Evolutionary conservation across 352 stramenopile species (phyloP), one percentile per base, ranked within the genome.

Genomic region (Phytophthora meadii): DNA sequence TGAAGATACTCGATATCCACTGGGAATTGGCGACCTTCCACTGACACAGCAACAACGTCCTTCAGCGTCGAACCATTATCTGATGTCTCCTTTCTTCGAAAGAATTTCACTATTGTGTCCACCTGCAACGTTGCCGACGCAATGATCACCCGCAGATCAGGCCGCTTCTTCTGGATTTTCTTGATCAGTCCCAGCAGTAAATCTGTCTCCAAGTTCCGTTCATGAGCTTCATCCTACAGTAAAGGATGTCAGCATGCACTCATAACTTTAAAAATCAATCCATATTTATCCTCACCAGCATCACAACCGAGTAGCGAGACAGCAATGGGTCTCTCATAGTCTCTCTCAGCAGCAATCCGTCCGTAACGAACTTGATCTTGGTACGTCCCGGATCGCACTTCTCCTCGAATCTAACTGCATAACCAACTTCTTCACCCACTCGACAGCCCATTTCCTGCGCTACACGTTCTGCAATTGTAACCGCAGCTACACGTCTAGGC

Each of bases 331-430:
- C 87, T 36, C 87, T 64, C 84, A 94, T 93, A 5, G 83, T 92
- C 73, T 99, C 98, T 42, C 98, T 84, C 42, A 99, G 76, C 36
- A 99, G 79, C 89, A 99, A 98, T 56, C 98, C 98, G 76, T 99
- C 98, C 12, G 98, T 99, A 83, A 99, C 98, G 82, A 99, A 99
- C 76, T 98, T 98, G 62, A 99, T 93, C 24, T 92, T 77, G n/a
- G 98, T 99, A 8, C 42, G 50, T 22, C 88, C 59, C 1, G 80
- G 65, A 28, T 91, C 77, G 79, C 82, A 93, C 34, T 98, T 90
- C 54, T 99, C 98, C 64, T 99, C 98, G 72, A 99, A 99, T n/a
- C 98, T 95, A 51, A 99, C 99, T 22, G 92, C 96, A 57, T 99
- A 99, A 3, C 98, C 98, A 6, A 94, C 97, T 64, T 99, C 94